These are phyloP conservation scores for Salix purpurea DNA, from an alignment of 345 rosid species.

Conservation along the genomic window DNA sequence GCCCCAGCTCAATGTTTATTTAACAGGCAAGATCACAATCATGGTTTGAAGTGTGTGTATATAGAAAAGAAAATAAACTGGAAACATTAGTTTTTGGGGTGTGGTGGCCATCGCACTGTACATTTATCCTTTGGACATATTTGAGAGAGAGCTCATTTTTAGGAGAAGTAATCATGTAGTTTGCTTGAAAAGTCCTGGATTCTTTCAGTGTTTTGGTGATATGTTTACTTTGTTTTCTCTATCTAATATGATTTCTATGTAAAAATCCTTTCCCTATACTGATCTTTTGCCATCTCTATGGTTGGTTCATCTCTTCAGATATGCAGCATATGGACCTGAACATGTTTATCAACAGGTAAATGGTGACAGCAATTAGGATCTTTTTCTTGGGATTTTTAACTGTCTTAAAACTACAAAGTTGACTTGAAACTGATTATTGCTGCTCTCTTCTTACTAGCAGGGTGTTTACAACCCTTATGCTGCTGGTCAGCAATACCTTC, in stretches of 20 bases:
- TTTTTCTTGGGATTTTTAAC: background rate
- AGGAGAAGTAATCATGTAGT: conserved; percentile 11
- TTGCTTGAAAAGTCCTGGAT: conserved; percentile 4
- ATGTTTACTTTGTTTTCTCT: background rate
- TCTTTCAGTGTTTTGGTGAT: conserved; percentile 1
- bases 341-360: conserved; percentile 78
- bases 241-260: background rate
- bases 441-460: conserved; percentile 32
- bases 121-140: conserved; percentile 12
- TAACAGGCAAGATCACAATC: conserved; percentile 55
- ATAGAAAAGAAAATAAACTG: background rate
- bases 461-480: conserved; percentile 65
- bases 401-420: background rate
- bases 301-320: conserved; percentile 42
- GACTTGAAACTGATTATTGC: background rate
- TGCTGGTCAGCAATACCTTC: conserved; percentile 75
- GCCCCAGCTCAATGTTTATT: conserved; percentile 55
- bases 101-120: conserved; percentile 11
- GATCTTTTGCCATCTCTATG: conserved; percentile 5
- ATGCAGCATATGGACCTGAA: conserved; percentile 71
- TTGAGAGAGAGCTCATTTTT: conserved; percentile 10
- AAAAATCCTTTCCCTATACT: background rate
- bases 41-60: conserved; percentile 15
- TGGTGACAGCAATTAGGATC: background rate
- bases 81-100: conserved; percentile 12